Percentiles rank a stretch among this genome's conserved stretches.
Evolutionary conservation across 768 basidiomycete genomes (phyloP).

Genomic region (Tephrocybe sp.): DNA sequence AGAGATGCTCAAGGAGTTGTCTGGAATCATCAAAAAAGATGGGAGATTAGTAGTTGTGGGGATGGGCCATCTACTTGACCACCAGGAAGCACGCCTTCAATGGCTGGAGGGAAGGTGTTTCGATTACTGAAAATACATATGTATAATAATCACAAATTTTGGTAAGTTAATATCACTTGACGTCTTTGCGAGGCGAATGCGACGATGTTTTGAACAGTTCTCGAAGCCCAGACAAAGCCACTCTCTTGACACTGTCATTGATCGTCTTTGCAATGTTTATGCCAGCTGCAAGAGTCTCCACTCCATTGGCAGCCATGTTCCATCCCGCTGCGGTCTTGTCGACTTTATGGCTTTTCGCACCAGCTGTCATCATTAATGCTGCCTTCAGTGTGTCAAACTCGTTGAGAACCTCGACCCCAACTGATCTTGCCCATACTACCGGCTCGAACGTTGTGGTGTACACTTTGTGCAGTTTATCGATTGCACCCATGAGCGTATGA

Average conservation of each 20-base stretch:
- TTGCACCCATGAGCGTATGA: constrained; percentile 77
- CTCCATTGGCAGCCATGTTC: constrained; percentile 39
- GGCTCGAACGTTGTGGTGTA: constrained; percentile 67
- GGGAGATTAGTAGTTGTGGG: constrained; percentile 4
- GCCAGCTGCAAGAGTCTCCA: constrained; percentile 40
- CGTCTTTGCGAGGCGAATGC: background rate
- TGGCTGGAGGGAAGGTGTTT: constrained; percentile 5
- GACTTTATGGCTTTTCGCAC: constrained; percentile 27
- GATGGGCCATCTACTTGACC: background rate
- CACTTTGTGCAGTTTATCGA: constrained; percentile 89
- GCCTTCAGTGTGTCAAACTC: constrained; percentile 83
- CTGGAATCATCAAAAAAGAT: constrained; percentile 1
- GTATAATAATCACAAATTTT: background rate
- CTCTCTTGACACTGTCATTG: constrained; percentile 23
- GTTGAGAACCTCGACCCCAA: constrained; percentile 88
- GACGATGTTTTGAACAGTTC: constrained; percentile 23
- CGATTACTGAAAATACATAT: background rate
- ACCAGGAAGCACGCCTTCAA: constrained; percentile 1
- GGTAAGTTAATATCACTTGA: background rate
- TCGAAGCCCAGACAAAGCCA: constrained; percentile 27
- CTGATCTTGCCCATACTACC: constrained; percentile 82
- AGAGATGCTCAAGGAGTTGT: constrained; percentile 6
- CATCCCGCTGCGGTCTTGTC: constrained; percentile 23
- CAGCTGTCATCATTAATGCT: constrained; percentile 80
- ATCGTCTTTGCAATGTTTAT: constrained; percentile 30